A percentile compares a stretch with the other conserved stretches of the same genome.
phyloP scores from a whole-genome alignment of 2,329 filamentous ascomycete species.

The Emydomyces testavorans region DNA sequence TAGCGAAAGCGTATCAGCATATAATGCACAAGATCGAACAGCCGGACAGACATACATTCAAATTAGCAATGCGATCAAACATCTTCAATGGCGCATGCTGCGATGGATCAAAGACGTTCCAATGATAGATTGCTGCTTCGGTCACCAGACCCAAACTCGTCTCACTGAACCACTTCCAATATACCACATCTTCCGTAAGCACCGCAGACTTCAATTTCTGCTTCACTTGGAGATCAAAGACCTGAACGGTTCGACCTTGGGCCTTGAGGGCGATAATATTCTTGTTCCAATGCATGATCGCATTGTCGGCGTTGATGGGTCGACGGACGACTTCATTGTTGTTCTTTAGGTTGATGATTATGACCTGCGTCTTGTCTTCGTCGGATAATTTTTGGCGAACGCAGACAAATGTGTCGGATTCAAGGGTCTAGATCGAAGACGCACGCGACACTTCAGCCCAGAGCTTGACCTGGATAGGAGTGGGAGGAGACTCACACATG shows the following conservation, averaged over 20 bases:
- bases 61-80: constrained; percentile 87
- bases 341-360: constrained; percentile 97
- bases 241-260: constrained; percentile 85
- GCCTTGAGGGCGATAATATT: constrained; percentile 96
- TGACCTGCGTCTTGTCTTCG: constrained; percentile 75
- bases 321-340: constrained; percentile 88
- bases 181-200: constrained; percentile 94
- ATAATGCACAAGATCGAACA: neutral
- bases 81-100: constrained; percentile 75
- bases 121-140: constrained; percentile 84
- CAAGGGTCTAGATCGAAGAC: constrained; percentile 59
- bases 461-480: constrained; percentile 17
- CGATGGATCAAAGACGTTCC: constrained; percentile 83
- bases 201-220: constrained; percentile 92
- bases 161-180: constrained; percentile 99
- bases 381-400: constrained; percentile 88
- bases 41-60: constrained; percentile 55
- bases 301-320: constrained; percentile 97
- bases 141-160: constrained; percentile 80
- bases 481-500: constrained; percentile 52
- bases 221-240: constrained; percentile 89
- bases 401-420: constrained; percentile 94
- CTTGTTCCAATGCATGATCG: constrained; percentile 97
- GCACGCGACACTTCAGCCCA: constrained; percentile 10
- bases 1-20: constrained; percentile 28